phyloP scores from a whole-genome alignment of 768 basidiomycete genomes.

The Russula sp. region DNA sequence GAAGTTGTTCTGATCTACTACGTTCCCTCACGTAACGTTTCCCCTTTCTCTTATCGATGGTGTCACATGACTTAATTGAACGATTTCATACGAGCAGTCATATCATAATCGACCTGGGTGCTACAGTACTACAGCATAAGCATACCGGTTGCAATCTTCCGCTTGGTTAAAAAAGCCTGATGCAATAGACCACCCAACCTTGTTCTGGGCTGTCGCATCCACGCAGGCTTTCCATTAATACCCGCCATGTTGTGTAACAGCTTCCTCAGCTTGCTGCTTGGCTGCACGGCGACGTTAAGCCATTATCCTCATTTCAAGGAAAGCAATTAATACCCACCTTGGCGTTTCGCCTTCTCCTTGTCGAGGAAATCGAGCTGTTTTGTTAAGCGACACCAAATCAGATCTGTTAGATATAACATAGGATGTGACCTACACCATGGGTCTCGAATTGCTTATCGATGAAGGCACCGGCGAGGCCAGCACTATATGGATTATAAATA shows the following conservation, averaged over 20 bases:
- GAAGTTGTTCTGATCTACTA: too few relatives aligned
- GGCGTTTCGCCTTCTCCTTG: conserved; percentile 42
- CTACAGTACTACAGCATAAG: too few relatives aligned
- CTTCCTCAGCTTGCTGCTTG: not conserved
- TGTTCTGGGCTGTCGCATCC: not conserved
- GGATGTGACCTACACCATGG: conserved; percentile 44
- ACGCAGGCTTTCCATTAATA: conserved; percentile 2
- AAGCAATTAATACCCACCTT: conserved; percentile 33
- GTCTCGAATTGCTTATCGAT: conserved; percentile 57
- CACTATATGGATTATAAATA: conserved; percentile 38
- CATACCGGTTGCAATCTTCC: conserved; percentile 1
- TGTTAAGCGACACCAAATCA: not conserved
- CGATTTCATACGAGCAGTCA: too few relatives aligned
- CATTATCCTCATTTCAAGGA: not conserved
- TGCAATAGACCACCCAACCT: not conserved
- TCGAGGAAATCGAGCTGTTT: conserved; percentile 48
- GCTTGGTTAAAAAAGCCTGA: not conserved
- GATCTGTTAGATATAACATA: not conserved
- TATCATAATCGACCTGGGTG: too few relatives aligned
- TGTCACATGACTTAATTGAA: too few relatives aligned
- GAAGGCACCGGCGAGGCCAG: conserved; percentile 54
- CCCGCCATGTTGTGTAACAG: not conserved
- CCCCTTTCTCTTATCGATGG: too few relatives aligned
- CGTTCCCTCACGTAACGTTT: not conserved
- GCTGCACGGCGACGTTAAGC: conserved; percentile 3